A percentile compares a stretch with the other conserved stretches of the same genome.
phyloP scores from a whole-genome alignment of 805 yeast species.

The Martiniozyma abietophila region DNA sequence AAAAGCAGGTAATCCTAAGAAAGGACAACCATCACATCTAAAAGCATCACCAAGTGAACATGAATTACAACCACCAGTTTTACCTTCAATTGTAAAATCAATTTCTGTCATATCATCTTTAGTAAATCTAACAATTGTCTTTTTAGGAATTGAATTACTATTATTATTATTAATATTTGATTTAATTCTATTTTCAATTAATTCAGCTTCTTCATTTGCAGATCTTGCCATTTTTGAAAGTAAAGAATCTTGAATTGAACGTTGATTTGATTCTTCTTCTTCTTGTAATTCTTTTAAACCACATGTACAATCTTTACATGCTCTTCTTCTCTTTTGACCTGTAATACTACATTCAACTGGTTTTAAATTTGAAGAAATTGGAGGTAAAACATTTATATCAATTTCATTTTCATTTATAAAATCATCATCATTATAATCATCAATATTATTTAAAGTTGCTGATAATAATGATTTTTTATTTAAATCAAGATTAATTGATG shows the following conservation, averaged over 20 bases:
- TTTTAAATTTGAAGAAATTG: conserved; percentile 39
- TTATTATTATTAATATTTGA: conserved; percentile 13
- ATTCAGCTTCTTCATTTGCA: conserved; percentile 45
- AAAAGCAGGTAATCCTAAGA: conserved; percentile 93
- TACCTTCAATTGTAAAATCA: conserved; percentile 94
- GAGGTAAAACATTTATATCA: conserved; percentile 33
- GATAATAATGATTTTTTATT: too few relatives aligned
- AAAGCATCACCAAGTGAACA: conserved; percentile 98
- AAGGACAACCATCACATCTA: conserved; percentile 97
- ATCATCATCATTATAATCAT: conserved; percentile 14
- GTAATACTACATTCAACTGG: conserved; percentile 45
- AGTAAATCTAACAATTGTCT: conserved; percentile 36
- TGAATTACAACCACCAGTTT: conserved; percentile 95
- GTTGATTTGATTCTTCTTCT: conserved; percentile 38
- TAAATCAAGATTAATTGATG: conserved; percentile 20
- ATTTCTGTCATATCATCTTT: conserved; percentile 76
- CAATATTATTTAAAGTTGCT: too few relatives aligned
- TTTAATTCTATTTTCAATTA: conserved; percentile 43
- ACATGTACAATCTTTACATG: conserved; percentile 97
- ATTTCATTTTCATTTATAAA: conserved; percentile 20
- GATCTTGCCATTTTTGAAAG: conserved; percentile 39
- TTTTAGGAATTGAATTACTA: too few relatives aligned
- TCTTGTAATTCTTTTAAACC: conserved; percentile 89
- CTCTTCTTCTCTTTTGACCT: conserved; percentile 69
- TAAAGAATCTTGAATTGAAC: conserved; percentile 35